Evolutionary conservation across 192 early-diverging fungal genomes (phyloP).

Genomic region (Radiomyces spectabilis): DNA sequence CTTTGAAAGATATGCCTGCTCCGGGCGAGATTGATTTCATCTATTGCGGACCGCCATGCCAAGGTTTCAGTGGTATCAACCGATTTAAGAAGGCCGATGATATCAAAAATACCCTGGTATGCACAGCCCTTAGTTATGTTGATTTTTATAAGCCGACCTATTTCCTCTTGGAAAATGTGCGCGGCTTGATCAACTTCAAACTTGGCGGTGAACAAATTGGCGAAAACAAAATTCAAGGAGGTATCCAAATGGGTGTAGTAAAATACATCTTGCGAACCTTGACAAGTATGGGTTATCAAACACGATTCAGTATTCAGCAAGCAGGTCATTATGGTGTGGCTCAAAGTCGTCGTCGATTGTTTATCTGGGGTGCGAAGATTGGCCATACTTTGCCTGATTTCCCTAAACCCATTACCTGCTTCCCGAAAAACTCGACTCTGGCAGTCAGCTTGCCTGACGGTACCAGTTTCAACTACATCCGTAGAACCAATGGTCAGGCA

Average conservation of each 20-base stretch:
- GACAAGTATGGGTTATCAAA: conserved; percentile 62
- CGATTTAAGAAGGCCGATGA: conserved; percentile 54
- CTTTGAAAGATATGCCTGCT: conserved; percentile 45
- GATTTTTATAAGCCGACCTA: conserved; percentile 61
- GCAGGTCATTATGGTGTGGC: conserved; percentile 57
- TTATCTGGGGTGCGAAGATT: conserved; percentile 56
- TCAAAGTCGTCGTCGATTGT: conserved; percentile 57
- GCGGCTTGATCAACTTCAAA: conserved; percentile 44
- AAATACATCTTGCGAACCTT: conserved; percentile 60
- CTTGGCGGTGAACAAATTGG: conserved; percentile 55
- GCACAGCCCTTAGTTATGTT: conserved; percentile 58
- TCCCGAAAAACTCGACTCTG: conserved; percentile 30
- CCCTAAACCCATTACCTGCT: conserved; percentile 49
- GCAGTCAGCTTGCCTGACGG: conserved; percentile 37
- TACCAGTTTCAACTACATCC: conserved; percentile 30
- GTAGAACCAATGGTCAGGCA: conserved; percentile 38
- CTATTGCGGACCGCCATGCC: conserved; percentile 70
- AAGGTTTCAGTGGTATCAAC: conserved; percentile 60
- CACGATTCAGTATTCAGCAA: conserved; percentile 54
- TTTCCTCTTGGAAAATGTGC: conserved; percentile 67
- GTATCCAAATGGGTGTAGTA: conserved; percentile 53
- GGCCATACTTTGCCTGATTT: conserved; percentile 46
- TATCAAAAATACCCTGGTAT: conserved; percentile 57
- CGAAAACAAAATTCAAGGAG: conserved; percentile 36
- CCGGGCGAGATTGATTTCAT: conserved; percentile 62